Conservation (phyloP, 2,329 filamentous ascomycete genomes). For the Ploettnerulaceae sp. region DNA sequence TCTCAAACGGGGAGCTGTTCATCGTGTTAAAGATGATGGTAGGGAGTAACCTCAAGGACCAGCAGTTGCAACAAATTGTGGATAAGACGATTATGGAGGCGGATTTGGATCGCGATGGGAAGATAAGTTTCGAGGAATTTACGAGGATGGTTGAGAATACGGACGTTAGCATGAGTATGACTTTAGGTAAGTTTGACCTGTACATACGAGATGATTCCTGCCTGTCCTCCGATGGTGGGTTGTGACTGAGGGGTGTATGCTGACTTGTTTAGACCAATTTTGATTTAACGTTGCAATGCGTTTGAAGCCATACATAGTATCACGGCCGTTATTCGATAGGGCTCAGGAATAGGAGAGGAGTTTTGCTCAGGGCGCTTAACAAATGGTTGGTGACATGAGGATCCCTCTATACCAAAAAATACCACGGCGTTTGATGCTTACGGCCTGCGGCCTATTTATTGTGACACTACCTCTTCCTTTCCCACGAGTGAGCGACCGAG, state of each 20-base stretch:
- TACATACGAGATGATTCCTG: background rate
- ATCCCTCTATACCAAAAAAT: slow-evolving; percentile 2
- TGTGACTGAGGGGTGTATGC: background rate
- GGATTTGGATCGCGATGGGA: slow-evolving; percentile 89
- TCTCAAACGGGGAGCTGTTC: slow-evolving; percentile 97
- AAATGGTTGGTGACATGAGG: background rate
- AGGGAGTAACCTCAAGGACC: slow-evolving; percentile 96
- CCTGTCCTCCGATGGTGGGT: background rate
- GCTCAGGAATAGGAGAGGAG: background rate
- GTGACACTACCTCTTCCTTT: background rate
- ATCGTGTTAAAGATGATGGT: slow-evolving; percentile 99
- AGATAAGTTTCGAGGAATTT: slow-evolving; percentile 99
- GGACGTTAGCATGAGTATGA: slow-evolving; percentile 71
- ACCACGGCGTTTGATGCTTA: background rate
- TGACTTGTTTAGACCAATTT: slow-evolving; percentile 29
- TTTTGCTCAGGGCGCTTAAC: background rate
- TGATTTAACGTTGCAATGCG: slow-evolving; percentile 8
- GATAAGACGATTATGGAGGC: slow-evolving; percentile 99
- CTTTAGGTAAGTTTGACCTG: slow-evolving; percentile 50
- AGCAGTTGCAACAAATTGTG: slow-evolving; percentile 98
- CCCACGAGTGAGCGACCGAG: too few species aligned
- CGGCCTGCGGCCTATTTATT: background rate
- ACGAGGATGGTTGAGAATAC: slow-evolving; percentile 98
- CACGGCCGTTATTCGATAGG: slow-evolving; percentile 3
- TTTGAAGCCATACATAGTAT: slow-evolving; percentile 10